phyloP scores from a whole-genome alignment of 768 basidiomycete genomes.

The Psilocybe sp. region DNA sequence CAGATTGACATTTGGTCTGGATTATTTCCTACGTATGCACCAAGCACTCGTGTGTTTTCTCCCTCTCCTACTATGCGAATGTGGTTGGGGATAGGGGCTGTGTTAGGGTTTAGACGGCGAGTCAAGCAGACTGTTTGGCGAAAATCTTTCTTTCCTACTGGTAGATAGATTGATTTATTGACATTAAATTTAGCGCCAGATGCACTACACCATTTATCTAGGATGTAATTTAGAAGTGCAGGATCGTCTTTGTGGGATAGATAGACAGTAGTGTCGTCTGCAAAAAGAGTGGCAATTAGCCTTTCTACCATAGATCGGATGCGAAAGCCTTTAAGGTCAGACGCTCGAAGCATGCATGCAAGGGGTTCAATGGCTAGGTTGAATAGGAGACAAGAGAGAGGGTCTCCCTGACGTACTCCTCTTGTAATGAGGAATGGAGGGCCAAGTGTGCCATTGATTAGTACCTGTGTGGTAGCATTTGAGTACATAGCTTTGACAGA shows the following conservation, averaged over 20 bases:
- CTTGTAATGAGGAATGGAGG: conserved; percentile 20
- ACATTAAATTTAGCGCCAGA: conserved; percentile 38
- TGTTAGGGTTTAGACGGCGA: neutral
- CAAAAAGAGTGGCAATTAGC: conserved; percentile 29
- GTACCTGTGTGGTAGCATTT: conserved; percentile 22
- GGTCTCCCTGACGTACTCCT: conserved; percentile 29
- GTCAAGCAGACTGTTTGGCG: neutral
- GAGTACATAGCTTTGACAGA: conserved; percentile 25
- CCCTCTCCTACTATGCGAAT: neutral
- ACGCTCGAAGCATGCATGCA: conserved; percentile 22
- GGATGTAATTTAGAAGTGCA: conserved; percentile 16
- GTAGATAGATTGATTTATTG: conserved; percentile 36
- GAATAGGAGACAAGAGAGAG: conserved; percentile 33
- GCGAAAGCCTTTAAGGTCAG: conserved; percentile 20
- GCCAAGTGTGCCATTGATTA: conserved; percentile 28
- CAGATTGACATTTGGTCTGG: too few relatives aligned
- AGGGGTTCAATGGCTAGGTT: conserved; percentile 35
- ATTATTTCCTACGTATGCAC: neutral
- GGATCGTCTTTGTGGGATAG: conserved; percentile 24
- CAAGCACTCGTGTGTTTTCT: neutral
- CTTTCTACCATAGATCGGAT: conserved; percentile 16
- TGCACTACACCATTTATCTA: conserved; percentile 34
- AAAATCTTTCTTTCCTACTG: conserved; percentile 20
- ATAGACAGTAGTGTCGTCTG: conserved; percentile 31
- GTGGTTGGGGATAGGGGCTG: neutral